Percentiles rank a stretch among this genome's conserved stretches.
phyloP scores from a whole-genome alignment of 371 early-diverging fungal genomes.

The Saksenaea oblongispora region DNA sequence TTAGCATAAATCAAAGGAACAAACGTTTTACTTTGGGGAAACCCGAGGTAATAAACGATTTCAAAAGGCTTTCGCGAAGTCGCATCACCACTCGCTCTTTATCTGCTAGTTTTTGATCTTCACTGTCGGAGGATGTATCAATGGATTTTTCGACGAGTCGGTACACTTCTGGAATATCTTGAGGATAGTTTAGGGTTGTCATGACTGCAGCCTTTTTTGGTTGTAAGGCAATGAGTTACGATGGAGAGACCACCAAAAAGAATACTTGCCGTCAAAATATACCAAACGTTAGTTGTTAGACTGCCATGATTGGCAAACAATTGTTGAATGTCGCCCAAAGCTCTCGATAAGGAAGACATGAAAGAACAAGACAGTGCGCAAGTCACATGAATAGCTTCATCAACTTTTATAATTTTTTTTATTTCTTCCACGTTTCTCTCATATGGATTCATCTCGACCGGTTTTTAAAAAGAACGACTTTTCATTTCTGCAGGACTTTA shows the following conservation, averaged over 20 bases:
- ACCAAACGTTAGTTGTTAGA: background rate
- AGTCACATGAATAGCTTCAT: no score
- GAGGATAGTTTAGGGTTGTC: slow-evolving; percentile 3
- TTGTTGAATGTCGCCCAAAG: background rate
- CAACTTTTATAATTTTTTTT: no score
- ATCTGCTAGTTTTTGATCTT: background rate
- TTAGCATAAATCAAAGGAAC: background rate
- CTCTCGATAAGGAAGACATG: slow-evolving; percentile 1
- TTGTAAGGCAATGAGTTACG: background rate
- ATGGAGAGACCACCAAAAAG: background rate
- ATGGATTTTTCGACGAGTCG: background rate
- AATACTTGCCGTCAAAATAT: background rate
- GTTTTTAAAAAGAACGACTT: slow-evolving; percentile 44
- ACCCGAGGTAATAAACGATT: slow-evolving; percentile 34
- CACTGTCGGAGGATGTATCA: background rate
- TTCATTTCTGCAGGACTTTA: slow-evolving; percentile 41
- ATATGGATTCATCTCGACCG: background rate
- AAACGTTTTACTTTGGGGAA: slow-evolving; percentile 33
- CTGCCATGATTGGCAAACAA: background rate
- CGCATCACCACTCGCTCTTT: slow-evolving; percentile 19
- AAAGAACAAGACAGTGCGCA: background rate
- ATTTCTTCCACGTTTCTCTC: no score
- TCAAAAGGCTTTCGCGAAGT: slow-evolving; percentile 39
- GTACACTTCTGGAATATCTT: slow-evolving; percentile 2
- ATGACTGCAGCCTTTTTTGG: slow-evolving; percentile 4